Percentiles rank a stretch among this genome's conserved stretches.
Evolutionary conservation across 306 rosid species (phyloP).

Genomic region (Dryas octopetala): DNA sequence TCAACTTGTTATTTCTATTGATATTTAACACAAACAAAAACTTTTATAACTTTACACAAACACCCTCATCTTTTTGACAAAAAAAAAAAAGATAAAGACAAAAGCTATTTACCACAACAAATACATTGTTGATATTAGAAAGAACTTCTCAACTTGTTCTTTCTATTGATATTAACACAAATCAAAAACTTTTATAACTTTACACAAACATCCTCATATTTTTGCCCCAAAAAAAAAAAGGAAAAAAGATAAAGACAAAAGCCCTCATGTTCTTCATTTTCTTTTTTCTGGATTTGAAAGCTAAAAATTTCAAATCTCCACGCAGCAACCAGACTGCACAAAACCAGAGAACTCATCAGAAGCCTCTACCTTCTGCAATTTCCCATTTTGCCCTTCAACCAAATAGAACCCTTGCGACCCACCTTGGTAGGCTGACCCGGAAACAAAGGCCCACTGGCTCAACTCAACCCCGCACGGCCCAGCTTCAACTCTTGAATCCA

Average conservation of each 20-base stretch:
- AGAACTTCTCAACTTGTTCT: too few species aligned
- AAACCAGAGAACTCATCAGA: constrained; percentile 34
- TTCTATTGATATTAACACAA: not conserved
- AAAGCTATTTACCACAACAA: not conserved
- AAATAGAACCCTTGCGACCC: constrained; percentile 33
- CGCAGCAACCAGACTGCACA: constrained; percentile 52
- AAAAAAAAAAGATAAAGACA: not conserved
- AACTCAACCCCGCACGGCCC: constrained; percentile 33
- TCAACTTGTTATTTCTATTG: too few species aligned
- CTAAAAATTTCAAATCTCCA: constrained; percentile 27
- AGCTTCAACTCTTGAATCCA: not conserved
- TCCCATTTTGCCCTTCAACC: constrained; percentile 37
- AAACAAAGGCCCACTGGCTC: constrained; percentile 28
- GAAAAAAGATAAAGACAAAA: not conserved
- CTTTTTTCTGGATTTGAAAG: not conserved
- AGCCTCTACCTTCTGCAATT: constrained; percentile 26
- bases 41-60: not conserved
- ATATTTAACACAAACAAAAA: not conserved
- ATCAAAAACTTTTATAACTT: not conserved
- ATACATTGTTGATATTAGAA: too few species aligned
- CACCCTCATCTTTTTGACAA: not conserved
- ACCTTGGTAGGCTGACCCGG: constrained; percentile 52
- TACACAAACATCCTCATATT: not conserved
- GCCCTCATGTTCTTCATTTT: not conserved
- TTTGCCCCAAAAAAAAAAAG: not conserved